A percentile compares a stretch with the other conserved stretches of the same genome.
Conservation (phyloP, 768 basidiomycete genomes). For the Pleurotus pulmonarius region DNA sequence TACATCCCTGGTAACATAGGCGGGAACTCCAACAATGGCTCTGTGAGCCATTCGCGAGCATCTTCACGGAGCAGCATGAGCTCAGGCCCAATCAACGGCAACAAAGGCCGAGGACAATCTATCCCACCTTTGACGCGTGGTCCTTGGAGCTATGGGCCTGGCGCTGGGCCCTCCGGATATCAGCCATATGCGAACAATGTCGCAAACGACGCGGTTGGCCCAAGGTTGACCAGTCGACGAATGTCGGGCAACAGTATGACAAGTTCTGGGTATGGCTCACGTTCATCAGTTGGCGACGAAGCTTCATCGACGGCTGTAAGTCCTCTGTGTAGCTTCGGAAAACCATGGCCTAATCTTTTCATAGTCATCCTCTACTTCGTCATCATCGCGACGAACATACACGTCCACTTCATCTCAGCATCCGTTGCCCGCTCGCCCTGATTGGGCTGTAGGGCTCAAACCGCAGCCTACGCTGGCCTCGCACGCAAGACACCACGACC, state of each 20-base stretch:
- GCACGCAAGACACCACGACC: slow-evolving; percentile 51
- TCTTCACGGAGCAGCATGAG: slow-evolving; percentile 24
- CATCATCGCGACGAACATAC: slow-evolving; percentile 74
- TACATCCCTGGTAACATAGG: slow-evolving; percentile 15
- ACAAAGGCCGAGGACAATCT: slow-evolving; percentile 15
- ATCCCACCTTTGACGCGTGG: slow-evolving; percentile 31
- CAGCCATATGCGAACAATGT: slow-evolving; percentile 16
- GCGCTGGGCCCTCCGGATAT: slow-evolving; percentile 31
- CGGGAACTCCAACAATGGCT: slow-evolving; percentile 12
- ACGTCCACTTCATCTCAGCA: slow-evolving; percentile 73
- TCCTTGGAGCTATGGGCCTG: slow-evolving; percentile 73
- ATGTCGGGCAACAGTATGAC: slow-evolving; percentile 38
- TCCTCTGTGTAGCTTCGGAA: slow-evolving; percentile 12
- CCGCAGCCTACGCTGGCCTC: slow-evolving; percentile 66
- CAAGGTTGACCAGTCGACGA: slow-evolving; percentile 59
- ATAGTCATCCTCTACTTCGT: slow-evolving; percentile 76
- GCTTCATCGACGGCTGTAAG: slow-evolving; percentile 74
- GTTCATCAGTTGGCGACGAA: slow-evolving; percentile 61
- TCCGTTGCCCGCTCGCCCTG: slow-evolving; percentile 79
- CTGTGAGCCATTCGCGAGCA: slow-evolving; percentile 27
- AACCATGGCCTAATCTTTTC: slow-evolving; percentile 5
- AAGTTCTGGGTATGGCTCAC: slow-evolving; percentile 53
- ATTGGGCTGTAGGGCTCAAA: slow-evolving; percentile 86
- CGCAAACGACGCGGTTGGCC: slow-evolving; percentile 55
- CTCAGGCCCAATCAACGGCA: slow-evolving; percentile 10